Evolutionary conservation across 78 protist species (phyloP).

Genomic region (Dictyostelium firmibasis): DNA sequence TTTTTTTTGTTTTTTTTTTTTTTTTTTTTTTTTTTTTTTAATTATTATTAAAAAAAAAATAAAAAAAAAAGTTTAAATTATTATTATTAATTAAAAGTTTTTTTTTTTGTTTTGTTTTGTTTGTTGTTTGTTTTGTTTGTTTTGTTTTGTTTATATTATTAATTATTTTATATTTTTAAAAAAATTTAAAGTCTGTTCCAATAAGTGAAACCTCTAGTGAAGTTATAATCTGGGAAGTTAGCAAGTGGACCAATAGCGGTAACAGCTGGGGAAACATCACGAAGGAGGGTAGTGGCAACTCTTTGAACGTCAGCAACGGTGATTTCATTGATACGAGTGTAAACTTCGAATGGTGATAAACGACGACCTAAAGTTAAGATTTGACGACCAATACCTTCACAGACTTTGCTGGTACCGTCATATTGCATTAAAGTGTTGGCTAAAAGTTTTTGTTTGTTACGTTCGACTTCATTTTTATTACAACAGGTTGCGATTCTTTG

Average conservation of each 20-base stretch:
- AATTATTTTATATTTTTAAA: no score
- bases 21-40: no score
- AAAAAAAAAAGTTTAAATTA: no score
- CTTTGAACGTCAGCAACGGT: constrained; percentile 69
- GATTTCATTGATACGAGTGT: constrained; percentile 89
- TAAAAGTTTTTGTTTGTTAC: constrained; percentile 89
- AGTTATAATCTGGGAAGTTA: constrained; percentile 75
- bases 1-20: no score
- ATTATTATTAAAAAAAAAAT: no score
- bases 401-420: constrained; percentile 81
- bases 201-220: constrained; percentile 22
- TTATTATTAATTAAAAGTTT: no score
- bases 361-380: constrained; percentile 93
- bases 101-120: no score
- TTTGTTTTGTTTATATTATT: no score
- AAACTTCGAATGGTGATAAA: constrained; percentile 71
- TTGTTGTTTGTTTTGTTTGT: no score
- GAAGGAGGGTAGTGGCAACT: constrained; percentile 44
- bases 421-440: constrained; percentile 55
- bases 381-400: constrained; percentile 96
- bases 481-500: constrained; percentile 60
- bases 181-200: no score
- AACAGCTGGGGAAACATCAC: constrained; percentile 84
- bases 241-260: constrained; percentile 83
- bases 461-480: constrained; percentile 84